Evolutionary conservation across 2,329 filamentous ascomycete species (phyloP), one percentile per base, ranked within the genome.

Genomic region (Pseudogymnoascus sp.): DNA sequence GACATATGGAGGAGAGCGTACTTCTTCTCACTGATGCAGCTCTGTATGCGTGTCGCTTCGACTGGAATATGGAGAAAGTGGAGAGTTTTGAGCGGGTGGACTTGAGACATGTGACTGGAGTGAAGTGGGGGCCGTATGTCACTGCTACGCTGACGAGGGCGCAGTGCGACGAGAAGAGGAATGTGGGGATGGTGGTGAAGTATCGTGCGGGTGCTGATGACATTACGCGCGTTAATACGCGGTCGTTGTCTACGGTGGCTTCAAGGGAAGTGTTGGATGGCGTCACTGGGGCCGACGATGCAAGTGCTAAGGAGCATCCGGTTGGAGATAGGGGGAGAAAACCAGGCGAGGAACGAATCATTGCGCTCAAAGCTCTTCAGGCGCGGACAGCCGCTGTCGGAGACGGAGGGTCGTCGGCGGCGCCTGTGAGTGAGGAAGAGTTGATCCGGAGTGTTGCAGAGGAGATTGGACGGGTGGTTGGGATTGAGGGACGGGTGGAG

Each of bases 21-120:
- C 80, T 99, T 0, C 80, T 99, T 0, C 79, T 99, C 33, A 97
- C 94, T 0, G 88, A 96, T 67, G 81, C 82, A 0, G 93, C 92
- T 0, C 74, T 97, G 2, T 97, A 97, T 72, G 86, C 91, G 65
- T 97, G 92, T 73, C 86, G 90, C 12, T 92, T 97, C 69, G 92
- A 97, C 75, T 97, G 93, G 92, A 89, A 90, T 66, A 87, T 92
- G 6, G 94, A 97, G 76, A 97, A 97, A 73, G 90, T 99, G 1
- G 88, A 89, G 11, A 92, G 89, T 0, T 97, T 97, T 73, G 92
- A 97, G 76, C 83, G 92, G 6, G 86, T 97, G 12, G 86, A 89
- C 64, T 80, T 97, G 6, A 81, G 83, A 18, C 89, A 91, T 63
- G 79, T 99, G 37, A 81, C 83, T 1, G 81, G 82, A 23, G 84